Percentiles rank a stretch among this genome's conserved stretches.
Conservation (phyloP, 2,329 filamentous ascomycete species). For the Colletotrichum endophyticum region DNA sequence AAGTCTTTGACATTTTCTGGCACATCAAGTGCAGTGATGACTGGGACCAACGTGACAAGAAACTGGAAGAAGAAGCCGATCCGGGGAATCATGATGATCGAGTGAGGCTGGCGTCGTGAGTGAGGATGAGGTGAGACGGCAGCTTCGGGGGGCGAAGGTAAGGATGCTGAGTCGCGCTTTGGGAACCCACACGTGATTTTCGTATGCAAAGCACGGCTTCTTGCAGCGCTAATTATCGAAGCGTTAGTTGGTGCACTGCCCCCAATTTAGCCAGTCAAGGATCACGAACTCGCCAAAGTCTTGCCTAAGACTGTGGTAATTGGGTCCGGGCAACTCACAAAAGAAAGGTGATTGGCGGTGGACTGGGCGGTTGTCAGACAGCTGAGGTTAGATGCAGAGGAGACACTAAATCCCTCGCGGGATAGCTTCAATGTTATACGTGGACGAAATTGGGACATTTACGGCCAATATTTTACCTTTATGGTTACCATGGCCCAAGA, state of each 20-base stretch:
- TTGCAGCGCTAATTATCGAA: not conserved
- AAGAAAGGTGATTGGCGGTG: not conserved
- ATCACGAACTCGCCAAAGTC: constrained; percentile 1
- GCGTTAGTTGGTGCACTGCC: constrained; percentile 1
- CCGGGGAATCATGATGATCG: not conserved
- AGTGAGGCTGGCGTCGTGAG: not conserved
- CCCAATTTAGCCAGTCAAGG: not conserved
- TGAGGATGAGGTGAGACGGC: constrained; percentile 8
- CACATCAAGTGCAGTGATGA: constrained; percentile 32
- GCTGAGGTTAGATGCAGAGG: not conserved
- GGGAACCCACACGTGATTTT: constrained; percentile 3
- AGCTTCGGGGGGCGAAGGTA: not conserved
- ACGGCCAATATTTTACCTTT: not conserved
- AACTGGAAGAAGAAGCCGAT: not conserved
- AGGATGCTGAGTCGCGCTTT: not conserved
- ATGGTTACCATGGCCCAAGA: not conserved
- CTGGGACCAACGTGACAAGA: not conserved
- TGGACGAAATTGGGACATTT: not conserved
- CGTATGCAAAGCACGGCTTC: not conserved
- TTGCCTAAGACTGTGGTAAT: not conserved
- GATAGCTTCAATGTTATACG: not conserved
- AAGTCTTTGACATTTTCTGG: constrained; percentile 46
- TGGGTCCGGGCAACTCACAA: not conserved
- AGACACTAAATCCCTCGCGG: not conserved
- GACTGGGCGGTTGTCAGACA: not conserved